phyloP scores from a whole-genome alignment of 371 early-diverging fungal genomes.

The Lichtheimia hyalospora region DNA sequence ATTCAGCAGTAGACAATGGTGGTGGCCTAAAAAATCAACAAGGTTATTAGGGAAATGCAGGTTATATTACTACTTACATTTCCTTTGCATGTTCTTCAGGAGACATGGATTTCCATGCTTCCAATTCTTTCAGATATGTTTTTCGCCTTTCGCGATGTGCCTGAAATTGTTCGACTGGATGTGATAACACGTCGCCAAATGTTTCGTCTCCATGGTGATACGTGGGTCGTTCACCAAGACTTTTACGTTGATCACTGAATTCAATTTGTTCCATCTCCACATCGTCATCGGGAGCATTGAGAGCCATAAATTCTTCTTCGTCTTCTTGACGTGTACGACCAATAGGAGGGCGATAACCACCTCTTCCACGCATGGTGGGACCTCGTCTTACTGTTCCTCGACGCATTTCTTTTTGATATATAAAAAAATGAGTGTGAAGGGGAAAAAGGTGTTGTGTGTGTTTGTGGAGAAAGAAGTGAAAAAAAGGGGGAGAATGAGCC shows the following conservation, averaged over 20 bases:
- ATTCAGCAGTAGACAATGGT: too few relatives aligned
- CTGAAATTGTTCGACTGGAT: conserved; percentile 36
- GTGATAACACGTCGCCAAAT: conserved; percentile 41
- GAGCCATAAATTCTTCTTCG: conserved; percentile 34
- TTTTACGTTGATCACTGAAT: conserved; percentile 7
- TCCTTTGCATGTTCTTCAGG: conserved; percentile 5
- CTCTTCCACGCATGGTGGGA: conserved; percentile 36
- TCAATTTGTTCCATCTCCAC: conserved; percentile 21
- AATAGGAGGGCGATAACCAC: conserved; percentile 27
- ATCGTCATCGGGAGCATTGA: conserved; percentile 17
- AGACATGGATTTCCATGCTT: conserved; percentile 14
- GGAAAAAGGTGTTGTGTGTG: neutral
- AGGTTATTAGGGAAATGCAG: neutral
- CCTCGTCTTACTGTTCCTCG: conserved; percentile 28
- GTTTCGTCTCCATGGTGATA: conserved; percentile 49
- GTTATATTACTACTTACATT: neutral
- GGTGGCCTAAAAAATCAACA: too few relatives aligned
- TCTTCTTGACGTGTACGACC: conserved; percentile 18
- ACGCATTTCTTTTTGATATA: neutral
- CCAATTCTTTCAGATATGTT: conserved; percentile 18
- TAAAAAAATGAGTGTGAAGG: conserved; percentile 1
- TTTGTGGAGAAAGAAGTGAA: conserved; percentile 2
- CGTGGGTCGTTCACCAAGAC: conserved; percentile 6
- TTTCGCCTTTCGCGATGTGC: conserved; percentile 35
- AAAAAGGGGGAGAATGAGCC: neutral